A percentile compares a stretch with the other conserved stretches of the same genome.
These are phyloP conservation scores for Caloboletus firmus DNA, from an alignment of 1,284 basidiomycete genomes.

Conservation along the genomic window DNA sequence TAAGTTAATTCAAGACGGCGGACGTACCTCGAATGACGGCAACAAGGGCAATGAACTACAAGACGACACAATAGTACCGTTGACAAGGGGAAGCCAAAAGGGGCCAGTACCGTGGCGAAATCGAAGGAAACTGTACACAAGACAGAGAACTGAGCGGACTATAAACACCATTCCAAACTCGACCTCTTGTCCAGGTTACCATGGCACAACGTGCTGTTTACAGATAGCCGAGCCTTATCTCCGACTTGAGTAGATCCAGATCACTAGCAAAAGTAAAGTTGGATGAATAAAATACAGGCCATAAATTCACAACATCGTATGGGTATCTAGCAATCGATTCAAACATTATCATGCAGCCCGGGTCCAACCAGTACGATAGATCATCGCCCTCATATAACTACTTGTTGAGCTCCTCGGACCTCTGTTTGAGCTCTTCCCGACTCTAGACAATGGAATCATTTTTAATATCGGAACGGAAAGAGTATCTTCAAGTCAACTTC, in stretches of 20 bases:
- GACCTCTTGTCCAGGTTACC: not conserved
- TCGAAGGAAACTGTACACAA: not conserved
- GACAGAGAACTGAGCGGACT: not conserved
- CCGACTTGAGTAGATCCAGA: too few relatives aligned
- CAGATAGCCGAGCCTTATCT: not conserved
- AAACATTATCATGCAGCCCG: not conserved
- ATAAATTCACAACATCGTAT: not conserved
- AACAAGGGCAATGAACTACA: conserved; percentile 1
- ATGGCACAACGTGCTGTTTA: not conserved
- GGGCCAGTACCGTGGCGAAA: not conserved
- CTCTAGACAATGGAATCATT: conserved; percentile 17
- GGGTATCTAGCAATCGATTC: not conserved
- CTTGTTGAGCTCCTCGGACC: conserved; percentile 32
- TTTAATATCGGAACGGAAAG: not conserved
- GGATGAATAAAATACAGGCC: not conserved
- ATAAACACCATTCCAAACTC: not conserved
- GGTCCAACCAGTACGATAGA: not conserved
- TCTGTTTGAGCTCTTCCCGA: conserved; percentile 30
- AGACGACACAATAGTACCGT: not conserved
- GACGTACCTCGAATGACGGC: conserved; percentile 6
- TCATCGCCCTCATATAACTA: conserved; percentile 1
- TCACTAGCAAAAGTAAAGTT: not conserved
- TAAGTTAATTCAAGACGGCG: not conserved
- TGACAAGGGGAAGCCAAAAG: not conserved
- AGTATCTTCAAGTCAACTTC: conserved; percentile 2